Conservation (phyloP, 2,329 filamentous ascomycete species). For the Colletotrichum tofieldiae region DNA sequence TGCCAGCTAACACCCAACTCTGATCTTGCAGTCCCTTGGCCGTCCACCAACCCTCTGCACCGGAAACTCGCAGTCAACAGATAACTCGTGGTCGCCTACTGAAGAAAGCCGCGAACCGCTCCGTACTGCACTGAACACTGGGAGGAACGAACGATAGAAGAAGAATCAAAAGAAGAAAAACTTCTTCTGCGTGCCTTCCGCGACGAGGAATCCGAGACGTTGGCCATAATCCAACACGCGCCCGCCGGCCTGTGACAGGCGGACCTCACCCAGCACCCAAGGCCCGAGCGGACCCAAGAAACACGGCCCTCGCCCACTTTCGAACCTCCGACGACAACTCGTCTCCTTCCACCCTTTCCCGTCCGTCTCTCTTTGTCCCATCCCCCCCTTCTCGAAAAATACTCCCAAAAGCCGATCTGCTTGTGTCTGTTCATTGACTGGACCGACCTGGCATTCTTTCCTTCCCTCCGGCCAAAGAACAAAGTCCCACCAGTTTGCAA, state of each 20-base stretch:
- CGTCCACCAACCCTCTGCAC: slow-evolving; percentile 15
- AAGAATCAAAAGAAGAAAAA: slow-evolving; percentile 3
- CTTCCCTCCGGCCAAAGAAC: slow-evolving; percentile 19
- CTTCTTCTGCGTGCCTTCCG: neutral
- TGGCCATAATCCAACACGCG: slow-evolving; percentile 41
- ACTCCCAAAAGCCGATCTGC: slow-evolving; percentile 16
- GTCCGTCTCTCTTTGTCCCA: slow-evolving; percentile 23
- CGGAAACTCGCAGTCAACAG: slow-evolving; percentile 13
- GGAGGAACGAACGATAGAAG: neutral
- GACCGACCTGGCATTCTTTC: slow-evolving; percentile 25
- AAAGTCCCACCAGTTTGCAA: slow-evolving; percentile 16
- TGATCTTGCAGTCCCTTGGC: slow-evolving; percentile 2
- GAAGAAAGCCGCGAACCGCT: neutral
- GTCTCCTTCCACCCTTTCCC: slow-evolving; percentile 35
- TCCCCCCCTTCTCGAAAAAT: slow-evolving; percentile 20
- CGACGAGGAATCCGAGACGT: slow-evolving; percentile 30
- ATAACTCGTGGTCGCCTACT: neutral
- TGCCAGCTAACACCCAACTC: slow-evolving; percentile 36
- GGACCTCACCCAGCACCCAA: slow-evolving; percentile 36
- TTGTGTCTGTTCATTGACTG: slow-evolving; percentile 43
- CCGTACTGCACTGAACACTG: neutral
- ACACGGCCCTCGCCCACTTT: slow-evolving; percentile 42
- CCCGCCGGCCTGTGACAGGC: slow-evolving; percentile 41
- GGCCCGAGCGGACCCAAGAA: slow-evolving; percentile 44
- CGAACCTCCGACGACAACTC: slow-evolving; percentile 41